Evolutionary conservation across 495 filamentous ascomycete genomes (phyloP).

Genomic region (Penicillium bovifimosum): DNA sequence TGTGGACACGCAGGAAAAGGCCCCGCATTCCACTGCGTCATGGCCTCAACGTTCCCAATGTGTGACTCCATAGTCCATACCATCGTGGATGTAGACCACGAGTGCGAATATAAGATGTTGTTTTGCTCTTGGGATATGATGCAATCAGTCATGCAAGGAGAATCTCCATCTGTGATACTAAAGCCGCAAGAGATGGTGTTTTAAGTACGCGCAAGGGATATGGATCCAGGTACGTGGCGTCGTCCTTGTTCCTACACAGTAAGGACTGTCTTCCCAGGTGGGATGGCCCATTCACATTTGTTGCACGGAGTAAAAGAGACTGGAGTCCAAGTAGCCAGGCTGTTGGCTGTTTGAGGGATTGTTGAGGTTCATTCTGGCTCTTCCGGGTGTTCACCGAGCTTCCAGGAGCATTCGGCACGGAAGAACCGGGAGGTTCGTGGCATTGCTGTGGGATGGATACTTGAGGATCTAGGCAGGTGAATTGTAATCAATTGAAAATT

Average conservation of each 20-base stretch:
- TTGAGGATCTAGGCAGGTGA: too few species aligned
- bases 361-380: not conserved
- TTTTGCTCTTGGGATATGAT: slow-evolving; percentile 9
- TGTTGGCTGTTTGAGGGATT: not conserved
- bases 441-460: not conserved
- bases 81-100: not conserved
- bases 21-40: slow-evolving; percentile 22
- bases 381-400: not conserved
- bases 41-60: not conserved
- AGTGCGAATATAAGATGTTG: not conserved
- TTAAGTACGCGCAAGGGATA: slow-evolving; percentile 21
- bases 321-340: not conserved
- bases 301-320: not conserved
- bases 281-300: not conserved
- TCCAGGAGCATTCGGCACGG: slow-evolving; percentile 6
- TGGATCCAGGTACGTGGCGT: slow-evolving; percentile 27
- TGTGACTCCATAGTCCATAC: not conserved
- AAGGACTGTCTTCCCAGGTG: not conserved
- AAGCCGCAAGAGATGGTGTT: slow-evolving; percentile 8
- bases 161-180: not conserved
- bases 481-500: not conserved
- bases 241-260: not conserved
- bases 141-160: slow-evolving; percentile 21
- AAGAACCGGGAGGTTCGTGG: slow-evolving; percentile 6
- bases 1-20: slow-evolving; percentile 19